Evolutionary conservation across 257 asterid genomes (phyloP).

Genomic region (Henckelia pumila): DNA sequence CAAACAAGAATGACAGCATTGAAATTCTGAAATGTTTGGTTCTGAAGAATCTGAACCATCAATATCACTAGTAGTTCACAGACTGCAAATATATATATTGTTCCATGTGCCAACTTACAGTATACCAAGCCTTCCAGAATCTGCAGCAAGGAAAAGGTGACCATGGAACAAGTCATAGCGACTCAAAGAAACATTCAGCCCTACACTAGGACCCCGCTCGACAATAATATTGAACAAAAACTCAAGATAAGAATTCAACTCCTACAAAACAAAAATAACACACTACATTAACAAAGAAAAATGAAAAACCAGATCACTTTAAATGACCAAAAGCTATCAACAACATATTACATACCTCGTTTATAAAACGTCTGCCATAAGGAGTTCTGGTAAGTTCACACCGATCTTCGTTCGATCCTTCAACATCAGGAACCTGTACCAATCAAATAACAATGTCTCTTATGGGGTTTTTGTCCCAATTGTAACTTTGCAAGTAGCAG

Average conservation of each 20-base stretch:
- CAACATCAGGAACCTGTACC: conserved; percentile 86
- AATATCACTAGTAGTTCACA: background rate
- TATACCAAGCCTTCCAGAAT: conserved; percentile 88
- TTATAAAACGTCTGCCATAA: conserved; percentile 65
- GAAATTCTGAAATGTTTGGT: background rate
- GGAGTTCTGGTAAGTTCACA: conserved; percentile 85
- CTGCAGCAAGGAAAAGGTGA: conserved; percentile 72
- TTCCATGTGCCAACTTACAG: conserved; percentile 58
- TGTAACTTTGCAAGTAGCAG: background rate
- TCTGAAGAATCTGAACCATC: background rate
- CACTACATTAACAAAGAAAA: conserved; percentile 21
- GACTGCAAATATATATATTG: conserved; percentile 14
- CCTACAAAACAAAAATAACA: conserved; percentile 49
- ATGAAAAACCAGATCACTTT: background rate
- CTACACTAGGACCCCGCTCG: conserved; percentile 75
- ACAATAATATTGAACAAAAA: conserved; percentile 61
- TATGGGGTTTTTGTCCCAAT: conserved; percentile 5
- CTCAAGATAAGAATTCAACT: conserved; percentile 68
- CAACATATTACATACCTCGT: conserved; percentile 40
- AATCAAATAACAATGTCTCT: conserved; percentile 14
- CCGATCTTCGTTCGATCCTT: conserved; percentile 59
- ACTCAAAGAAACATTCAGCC: conserved; percentile 68
- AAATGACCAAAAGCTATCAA: conserved; percentile 3
- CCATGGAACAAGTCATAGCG: conserved; percentile 95
- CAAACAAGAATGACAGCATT: background rate